Base-by-base conservation (phyloP, 345 rosid species). In the Camelina neglecta region DNA sequence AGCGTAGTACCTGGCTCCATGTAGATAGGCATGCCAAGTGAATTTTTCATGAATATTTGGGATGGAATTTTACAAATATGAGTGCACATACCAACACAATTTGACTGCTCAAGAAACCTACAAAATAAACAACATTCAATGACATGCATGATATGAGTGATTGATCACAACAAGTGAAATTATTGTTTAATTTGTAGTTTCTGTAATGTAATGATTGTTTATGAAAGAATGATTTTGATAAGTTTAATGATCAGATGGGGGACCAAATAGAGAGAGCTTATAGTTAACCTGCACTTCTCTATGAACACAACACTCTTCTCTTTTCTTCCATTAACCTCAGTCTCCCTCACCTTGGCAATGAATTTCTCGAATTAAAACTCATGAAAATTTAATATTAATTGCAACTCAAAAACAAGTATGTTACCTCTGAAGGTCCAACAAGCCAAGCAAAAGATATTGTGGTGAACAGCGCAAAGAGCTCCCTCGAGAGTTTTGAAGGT, bases 21-120 rank as follows among this genome's bases (percentile, higher is more conserved):
- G 84, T 89, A 84, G 82, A 92, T 83, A 1, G 97, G 90, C 90
- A 92, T 83, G 64, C 99, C 97, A 1, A 95, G 75, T 68, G 96
- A 83, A 64, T 84, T 80, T 81, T 85, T 90, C 67, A 95, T 90
- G 75, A 95, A 92, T 67, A 81, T 79, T 80, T 92, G 99, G 53
- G 84, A 77, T 54, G 99, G 96, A 65, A 84, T 77, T 81, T 88
- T 95, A 54, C 99, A 95, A 11, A 95, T 83, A 80, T 95, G 92
- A 45, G 88, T 88, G 78, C 99, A 95, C 97, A 88, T 89, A 35
- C 99, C 96, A 10, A 87, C 88, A 71, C 99, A 95, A 73, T 88
- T 89, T 35, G 86, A 79, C 80, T 89, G 89, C 79, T 90, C 99
- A 48, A 95, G 83, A 80, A 95, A 89, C 86, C 99, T 94, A 80